phyloP scores from a whole-genome alignment of 306 rosid species.

The Quercus dentata region DNA sequence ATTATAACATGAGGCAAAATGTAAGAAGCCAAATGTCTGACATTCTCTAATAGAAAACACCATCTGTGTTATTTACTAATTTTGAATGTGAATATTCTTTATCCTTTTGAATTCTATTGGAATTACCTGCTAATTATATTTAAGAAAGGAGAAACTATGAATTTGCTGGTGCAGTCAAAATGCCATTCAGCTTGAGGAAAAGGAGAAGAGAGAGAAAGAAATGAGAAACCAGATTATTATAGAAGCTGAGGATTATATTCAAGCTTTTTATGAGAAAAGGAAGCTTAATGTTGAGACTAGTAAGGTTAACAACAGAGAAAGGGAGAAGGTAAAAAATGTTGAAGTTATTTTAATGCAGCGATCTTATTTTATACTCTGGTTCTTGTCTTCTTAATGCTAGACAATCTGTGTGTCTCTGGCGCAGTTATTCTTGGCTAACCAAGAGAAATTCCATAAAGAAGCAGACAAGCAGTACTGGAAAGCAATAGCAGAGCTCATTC shows the following conservation, averaged over 20 bases:
- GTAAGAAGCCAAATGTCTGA: background rate
- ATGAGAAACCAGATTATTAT: slow-evolving; percentile 80
- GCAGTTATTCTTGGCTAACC: slow-evolving; percentile 71
- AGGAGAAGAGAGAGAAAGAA: slow-evolving; percentile 94
- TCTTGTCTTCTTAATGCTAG: slow-evolving; percentile 5
- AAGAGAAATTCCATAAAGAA: slow-evolving; percentile 96
- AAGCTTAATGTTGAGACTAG: slow-evolving; percentile 86
- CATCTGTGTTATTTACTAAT: background rate
- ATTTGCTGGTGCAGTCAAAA: slow-evolving; percentile 64
- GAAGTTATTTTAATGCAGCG: background rate
- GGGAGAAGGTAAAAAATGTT: slow-evolving; percentile 71
- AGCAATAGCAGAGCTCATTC: slow-evolving; percentile 90
- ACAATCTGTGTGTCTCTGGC: slow-evolving; percentile 14
- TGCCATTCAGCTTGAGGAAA: slow-evolving; percentile 82
- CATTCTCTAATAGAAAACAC: background rate
- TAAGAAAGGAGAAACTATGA: slow-evolving; percentile 12
- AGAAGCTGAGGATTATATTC: slow-evolving; percentile 89
- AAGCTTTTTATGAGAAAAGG: slow-evolving; percentile 88
- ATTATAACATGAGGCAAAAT: background rate
- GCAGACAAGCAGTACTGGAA: slow-evolving; percentile 99
- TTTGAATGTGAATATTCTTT: slow-evolving; percentile 2
- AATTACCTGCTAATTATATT: slow-evolving; percentile 15
- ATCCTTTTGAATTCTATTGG: slow-evolving; percentile 11
- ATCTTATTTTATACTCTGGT: background rate
- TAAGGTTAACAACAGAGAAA: slow-evolving; percentile 84